Conservation (phyloP, 805 yeast genomes). For the Tetrapisispora pingtungensis region DNA sequence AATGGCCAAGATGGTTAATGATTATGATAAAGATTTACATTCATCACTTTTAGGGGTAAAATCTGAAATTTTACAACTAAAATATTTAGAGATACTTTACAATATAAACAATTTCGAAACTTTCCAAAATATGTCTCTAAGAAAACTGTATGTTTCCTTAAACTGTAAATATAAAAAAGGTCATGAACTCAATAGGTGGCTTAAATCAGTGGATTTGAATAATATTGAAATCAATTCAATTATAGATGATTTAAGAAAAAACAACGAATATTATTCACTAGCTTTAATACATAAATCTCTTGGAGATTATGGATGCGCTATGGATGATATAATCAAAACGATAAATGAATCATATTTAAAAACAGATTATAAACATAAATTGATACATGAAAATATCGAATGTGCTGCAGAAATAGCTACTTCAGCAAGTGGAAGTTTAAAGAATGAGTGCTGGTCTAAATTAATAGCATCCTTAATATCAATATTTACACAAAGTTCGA, state of each 20-base stretch:
- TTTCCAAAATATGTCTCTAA: conserved; percentile 4
- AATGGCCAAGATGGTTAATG: conserved; percentile 8
- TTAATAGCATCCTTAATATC: conserved; percentile 16
- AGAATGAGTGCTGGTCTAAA: conserved; percentile 16
- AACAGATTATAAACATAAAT: background rate
- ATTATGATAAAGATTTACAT: conserved; percentile 18
- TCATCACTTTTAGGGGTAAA: conserved; percentile 4
- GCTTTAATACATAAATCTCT: conserved; percentile 13
- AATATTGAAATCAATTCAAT: conserved; percentile 8
- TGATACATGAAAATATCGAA: background rate
- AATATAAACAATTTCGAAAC: background rate
- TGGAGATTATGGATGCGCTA: conserved; percentile 10
- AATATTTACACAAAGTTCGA: conserved; percentile 6
- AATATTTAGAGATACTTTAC: conserved; percentile 16
- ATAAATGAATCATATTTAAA: conserved; percentile 11
- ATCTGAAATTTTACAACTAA: conserved; percentile 5
- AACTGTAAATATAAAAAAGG: conserved; percentile 9
- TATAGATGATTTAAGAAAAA: conserved; percentile 5
- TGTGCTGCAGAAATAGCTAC: background rate
- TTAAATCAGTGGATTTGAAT: conserved; percentile 9
- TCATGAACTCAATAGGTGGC: conserved; percentile 10
- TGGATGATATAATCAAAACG: conserved; percentile 11
- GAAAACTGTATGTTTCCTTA: conserved; percentile 11
- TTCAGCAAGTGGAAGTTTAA: conserved; percentile 3
- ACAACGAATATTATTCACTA: conserved; percentile 13